Evolutionary conservation across 345 rosid species (phyloP), one percentile per base, ranked within the genome.

Genomic region (Salix dunnii): DNA sequence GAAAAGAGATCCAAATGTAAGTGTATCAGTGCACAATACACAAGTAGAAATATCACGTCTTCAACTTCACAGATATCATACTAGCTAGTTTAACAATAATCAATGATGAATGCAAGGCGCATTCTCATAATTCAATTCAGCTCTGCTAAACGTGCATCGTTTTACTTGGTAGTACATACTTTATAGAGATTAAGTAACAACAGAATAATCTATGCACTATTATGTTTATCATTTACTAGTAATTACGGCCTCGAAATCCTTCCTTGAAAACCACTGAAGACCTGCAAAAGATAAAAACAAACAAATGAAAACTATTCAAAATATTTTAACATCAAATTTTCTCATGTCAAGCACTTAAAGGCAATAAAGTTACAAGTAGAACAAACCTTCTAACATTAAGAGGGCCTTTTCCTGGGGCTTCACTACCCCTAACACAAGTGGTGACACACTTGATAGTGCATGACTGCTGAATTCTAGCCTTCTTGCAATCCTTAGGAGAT

Each of bases 241-340:
- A 94, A 58, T 85, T 87, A 66, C 94, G 97, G 82, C 94, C 91
- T 64, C 96, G 90, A 77, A 92, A 94, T 40, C 97, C 97, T 83
- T 87, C 87, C 88, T 92, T 94, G 85, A 94, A 92, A 62, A 91
- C 97, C 67, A 94, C 93, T 49, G 86, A 49, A 60, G 98, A 97
- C 71, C 97, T 91, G 81, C 78, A 64, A 33, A 43, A 21, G 21
- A 40, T 25, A 28, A 6, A 49, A 49, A 18, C 7, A 5, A 33
- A 33, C 5, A 33, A 33, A 3, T 33, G 35, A 33, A 33, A 33
- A 33, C 35, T 33, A 75, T 93, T 92, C 23, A 93, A 73, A 4
- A 97, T 97, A 18, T 49, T 17, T 49, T 16, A 49, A 17, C 55
- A 5, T 49, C 5, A 49, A 49, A 42, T 94, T 96, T 85, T 92